These are phyloP conservation scores for Globisporangium sylvaticum DNA, from an alignment of 352 stramenopile species.

Conservation along the genomic window DNA sequence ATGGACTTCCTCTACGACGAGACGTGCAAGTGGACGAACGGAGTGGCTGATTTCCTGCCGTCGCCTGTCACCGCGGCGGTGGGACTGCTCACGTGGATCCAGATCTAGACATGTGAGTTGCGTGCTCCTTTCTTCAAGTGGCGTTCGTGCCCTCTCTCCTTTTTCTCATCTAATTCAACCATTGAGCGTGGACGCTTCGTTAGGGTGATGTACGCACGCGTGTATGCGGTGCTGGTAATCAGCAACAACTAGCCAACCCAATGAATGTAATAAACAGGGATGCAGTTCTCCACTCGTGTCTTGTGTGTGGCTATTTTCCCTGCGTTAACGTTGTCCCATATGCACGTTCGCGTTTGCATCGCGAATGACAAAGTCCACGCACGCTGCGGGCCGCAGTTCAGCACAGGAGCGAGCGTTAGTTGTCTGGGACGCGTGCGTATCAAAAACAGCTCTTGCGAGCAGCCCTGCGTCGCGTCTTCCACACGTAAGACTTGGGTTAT, in stretches of 20 bases:
- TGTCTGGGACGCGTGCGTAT: no score
- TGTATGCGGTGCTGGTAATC: background rate
- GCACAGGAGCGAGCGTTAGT: no score
- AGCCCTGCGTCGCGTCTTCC: background rate
- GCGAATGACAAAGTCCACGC: no score
- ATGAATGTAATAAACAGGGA: background rate
- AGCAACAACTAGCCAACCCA: background rate
- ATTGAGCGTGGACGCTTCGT: background rate
- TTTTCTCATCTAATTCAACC: background rate
- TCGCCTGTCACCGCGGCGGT: conserved; percentile 68
- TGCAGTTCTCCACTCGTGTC: background rate
- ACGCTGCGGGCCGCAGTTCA: no score
- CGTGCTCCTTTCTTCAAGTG: background rate
- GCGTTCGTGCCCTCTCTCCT: background rate
- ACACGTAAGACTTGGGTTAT: background rate
- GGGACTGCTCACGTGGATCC: conserved; percentile 53
- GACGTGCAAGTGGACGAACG: conserved; percentile 68
- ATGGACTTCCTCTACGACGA: conserved; percentile 90
- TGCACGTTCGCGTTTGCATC: no score
- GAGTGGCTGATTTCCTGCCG: conserved; percentile 73
- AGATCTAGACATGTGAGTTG: conserved; percentile 30
- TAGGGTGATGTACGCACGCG: background rate
- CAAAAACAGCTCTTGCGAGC: background rate
- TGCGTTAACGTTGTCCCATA: background rate
- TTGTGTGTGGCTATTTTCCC: background rate